Conservation (phyloP, 768 basidiomycete genomes). For the Lyophyllum semitale region DNA sequence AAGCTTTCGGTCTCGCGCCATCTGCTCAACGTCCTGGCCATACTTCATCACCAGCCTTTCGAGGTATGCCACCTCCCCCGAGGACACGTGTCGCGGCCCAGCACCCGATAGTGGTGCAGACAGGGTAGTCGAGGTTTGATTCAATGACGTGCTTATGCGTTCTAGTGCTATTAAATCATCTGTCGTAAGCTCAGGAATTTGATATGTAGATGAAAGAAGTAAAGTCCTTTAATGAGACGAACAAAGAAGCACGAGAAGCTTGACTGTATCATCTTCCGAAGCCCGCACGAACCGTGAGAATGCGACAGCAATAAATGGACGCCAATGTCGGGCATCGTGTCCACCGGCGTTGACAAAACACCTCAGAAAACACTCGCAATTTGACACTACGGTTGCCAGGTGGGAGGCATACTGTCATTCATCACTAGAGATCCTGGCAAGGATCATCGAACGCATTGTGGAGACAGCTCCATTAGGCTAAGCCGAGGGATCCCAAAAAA, state of each 20-base stretch:
- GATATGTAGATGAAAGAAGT: conserved; percentile 16
- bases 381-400: conserved; percentile 6
- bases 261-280: conserved; percentile 4
- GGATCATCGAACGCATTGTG: background rate
- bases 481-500: conserved; percentile 1
- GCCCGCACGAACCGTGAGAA: conserved; percentile 31
- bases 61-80: conserved; percentile 70
- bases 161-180: conserved; percentile 57
- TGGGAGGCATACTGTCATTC: background rate
- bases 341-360: conserved; percentile 10
- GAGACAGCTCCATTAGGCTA: conserved; percentile 11
- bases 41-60: conserved; percentile 65
- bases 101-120: conserved; percentile 39
- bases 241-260: conserved; percentile 18
- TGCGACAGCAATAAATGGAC: background rate
- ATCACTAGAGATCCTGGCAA: background rate
- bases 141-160: conserved; percentile 47
- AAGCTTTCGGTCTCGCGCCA: conserved; percentile 78
- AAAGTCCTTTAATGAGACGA: conserved; percentile 4
- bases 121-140: conserved; percentile 33
- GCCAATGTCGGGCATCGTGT: conserved; percentile 14
- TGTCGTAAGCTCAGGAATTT: conserved; percentile 25
- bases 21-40: conserved; percentile 69
- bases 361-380: conserved; percentile 9
- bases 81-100: conserved; percentile 64